Evolutionary conservation across 257 asterid genomes (phyloP).

Genomic region (Plantago elongata): DNA sequence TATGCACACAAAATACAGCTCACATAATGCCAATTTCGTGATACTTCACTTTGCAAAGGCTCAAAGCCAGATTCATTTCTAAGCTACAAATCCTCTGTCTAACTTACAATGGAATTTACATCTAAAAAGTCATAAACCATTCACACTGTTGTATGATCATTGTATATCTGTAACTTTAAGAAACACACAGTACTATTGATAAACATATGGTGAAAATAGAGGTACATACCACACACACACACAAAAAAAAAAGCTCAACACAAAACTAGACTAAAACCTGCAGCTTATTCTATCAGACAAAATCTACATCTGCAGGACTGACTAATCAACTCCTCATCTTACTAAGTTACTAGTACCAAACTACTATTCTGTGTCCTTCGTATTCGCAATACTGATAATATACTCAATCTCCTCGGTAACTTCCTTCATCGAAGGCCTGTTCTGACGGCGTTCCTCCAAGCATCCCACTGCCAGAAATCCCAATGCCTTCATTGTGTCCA

Average conservation of each 20-base stretch:
- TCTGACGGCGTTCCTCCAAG: conserved; percentile 76
- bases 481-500: conserved; percentile 88
- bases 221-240: background rate
- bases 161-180: background rate
- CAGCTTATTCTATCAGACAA: background rate
- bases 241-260: background rate
- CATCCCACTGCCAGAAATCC: conserved; percentile 81
- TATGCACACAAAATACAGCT: conserved; percentile 10
- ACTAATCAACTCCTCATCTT: background rate
- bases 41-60: conserved; percentile 10
- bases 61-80: conserved; percentile 9
- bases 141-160: background rate
- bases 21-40: conserved; percentile 18
- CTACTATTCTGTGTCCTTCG: conserved; percentile 28
- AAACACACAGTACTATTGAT: background rate
- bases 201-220: background rate
- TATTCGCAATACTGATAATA: conserved; percentile 52
- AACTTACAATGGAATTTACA: background rate
- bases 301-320: conserved; percentile 4
- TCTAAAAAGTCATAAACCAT: background rate
- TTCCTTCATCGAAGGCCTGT: conserved; percentile 93
- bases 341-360: background rate
- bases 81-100: background rate
- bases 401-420: conserved; percentile 79
- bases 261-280: background rate